These are phyloP conservation scores for Fusarium austroafricanum DNA, from an alignment of 2,329 filamentous ascomycete genomes.

Conservation along the genomic window DNA sequence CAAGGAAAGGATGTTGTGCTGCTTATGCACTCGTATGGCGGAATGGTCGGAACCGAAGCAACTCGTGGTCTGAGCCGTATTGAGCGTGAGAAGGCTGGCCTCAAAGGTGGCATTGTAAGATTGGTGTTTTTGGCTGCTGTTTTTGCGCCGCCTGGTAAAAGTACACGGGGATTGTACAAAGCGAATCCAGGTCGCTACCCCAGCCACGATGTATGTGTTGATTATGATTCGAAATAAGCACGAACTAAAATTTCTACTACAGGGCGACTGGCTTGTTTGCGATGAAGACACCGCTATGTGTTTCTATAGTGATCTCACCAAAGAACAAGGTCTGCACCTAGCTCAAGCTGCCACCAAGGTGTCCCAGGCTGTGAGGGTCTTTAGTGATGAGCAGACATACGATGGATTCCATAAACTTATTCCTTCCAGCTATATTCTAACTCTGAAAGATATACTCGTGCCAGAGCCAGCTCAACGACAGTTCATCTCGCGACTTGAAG, in stretches of 20 bases:
- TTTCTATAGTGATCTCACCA: slow-evolving; percentile 14
- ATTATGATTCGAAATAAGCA: fast-evolving
- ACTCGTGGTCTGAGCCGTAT: background rate
- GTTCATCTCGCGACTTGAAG: slow-evolving; percentile 8
- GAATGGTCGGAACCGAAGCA: slow-evolving; percentile 17
- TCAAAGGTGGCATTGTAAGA: background rate
- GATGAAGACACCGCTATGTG: slow-evolving; percentile 22
- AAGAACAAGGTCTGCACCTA: background rate
- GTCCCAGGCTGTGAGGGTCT: background rate
- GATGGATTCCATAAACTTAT: slow-evolving; percentile 10
- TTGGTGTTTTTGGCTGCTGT: slow-evolving; percentile 10
- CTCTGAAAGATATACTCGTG: slow-evolving; percentile 3
- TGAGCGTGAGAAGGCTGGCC: background rate
- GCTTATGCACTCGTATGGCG: slow-evolving; percentile 26
- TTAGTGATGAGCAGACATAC: slow-evolving; percentile 11
- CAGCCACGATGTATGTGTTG: background rate
- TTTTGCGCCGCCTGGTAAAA: slow-evolving; percentile 14
- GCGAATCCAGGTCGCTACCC: slow-evolving; percentile 2
- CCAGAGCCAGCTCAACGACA: background rate
- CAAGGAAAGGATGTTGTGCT: background rate
- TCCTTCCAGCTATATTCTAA: slow-evolving; percentile 1
- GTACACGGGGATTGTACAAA: background rate
- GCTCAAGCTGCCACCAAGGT: slow-evolving; percentile 5
- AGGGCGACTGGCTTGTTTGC: slow-evolving; percentile 11
- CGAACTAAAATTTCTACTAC: fast-evolving